phyloP scores from a whole-genome alignment of 2,329 filamentous ascomycete genomes.

The Tolypocladium pustulatum region DNA sequence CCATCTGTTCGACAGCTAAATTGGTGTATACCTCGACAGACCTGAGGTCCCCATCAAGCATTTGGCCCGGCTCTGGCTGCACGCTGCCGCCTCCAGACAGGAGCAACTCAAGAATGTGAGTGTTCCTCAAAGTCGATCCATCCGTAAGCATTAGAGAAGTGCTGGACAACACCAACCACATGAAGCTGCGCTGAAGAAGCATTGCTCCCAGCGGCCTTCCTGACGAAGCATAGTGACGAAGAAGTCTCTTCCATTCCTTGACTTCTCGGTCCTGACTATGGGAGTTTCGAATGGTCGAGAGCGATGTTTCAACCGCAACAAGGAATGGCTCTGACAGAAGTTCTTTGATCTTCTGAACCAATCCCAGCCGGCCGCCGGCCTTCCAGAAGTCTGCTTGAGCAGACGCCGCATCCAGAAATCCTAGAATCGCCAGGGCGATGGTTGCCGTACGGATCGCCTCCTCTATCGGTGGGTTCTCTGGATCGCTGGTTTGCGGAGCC shows the following conservation, averaged over 20 bases:
- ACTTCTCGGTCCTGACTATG: constrained; percentile 53
- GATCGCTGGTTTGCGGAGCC: constrained; percentile 41
- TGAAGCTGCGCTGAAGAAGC: constrained; percentile 81
- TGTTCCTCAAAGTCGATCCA: constrained; percentile 44
- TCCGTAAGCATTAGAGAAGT: constrained; percentile 64
- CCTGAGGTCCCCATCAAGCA: constrained; percentile 39
- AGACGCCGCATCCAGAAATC: constrained; percentile 77
- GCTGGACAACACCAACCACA: constrained; percentile 70
- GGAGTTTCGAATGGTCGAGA: constrained; percentile 81
- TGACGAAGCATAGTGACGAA: constrained; percentile 69
- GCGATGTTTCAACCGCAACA: constrained; percentile 75
- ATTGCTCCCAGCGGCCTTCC: constrained; percentile 82
- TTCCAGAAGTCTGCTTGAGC: constrained; percentile 74
- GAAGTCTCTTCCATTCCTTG: constrained; percentile 80
- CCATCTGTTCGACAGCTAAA: constrained; percentile 73
- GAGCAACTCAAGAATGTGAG: constrained; percentile 64
- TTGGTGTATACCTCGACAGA: constrained; percentile 56
- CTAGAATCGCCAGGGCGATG: constrained; percentile 75
- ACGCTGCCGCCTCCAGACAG: constrained; percentile 45
- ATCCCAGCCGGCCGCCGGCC: constrained; percentile 57
- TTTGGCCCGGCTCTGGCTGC: constrained; percentile 19
- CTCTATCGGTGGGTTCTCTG: constrained; percentile 49
- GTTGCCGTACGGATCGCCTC: constrained; percentile 62
- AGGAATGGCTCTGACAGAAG: constrained; percentile 79
- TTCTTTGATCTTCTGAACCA: constrained; percentile 61